These are phyloP conservation scores for Phytophthora pisi DNA, from an alignment of 352 stramenopile genomes.

Conservation along the genomic window DNA sequence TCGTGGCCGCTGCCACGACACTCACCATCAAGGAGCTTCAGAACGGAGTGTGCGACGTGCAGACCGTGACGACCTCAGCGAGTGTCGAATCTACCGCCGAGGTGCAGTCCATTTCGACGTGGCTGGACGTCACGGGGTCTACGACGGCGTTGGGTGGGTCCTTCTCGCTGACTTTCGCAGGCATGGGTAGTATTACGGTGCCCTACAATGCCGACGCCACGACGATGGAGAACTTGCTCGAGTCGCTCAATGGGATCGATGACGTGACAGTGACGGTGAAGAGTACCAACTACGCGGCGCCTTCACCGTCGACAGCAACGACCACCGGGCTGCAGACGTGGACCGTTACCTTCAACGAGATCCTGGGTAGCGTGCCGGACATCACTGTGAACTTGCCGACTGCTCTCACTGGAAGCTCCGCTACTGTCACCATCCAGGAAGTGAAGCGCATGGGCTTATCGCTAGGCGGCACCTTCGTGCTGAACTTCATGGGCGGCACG, in stretches of 20 bases:
- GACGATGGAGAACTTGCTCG: constrained; percentile 66
- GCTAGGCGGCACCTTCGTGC: constrained; percentile 92
- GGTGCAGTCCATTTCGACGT: constrained; percentile 88
- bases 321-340: constrained; percentile 63
- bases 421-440: constrained; percentile 67
- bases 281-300: constrained; percentile 53
- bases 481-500: constrained; percentile 92
- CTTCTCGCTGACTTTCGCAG: constrained; percentile 71
- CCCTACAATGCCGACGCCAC: constrained; percentile 39
- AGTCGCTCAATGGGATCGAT: constrained; percentile 79
- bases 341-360: constrained; percentile 93
- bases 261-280: constrained; percentile 66
- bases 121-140: constrained; percentile 50
- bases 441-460: constrained; percentile 79
- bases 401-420: constrained; percentile 62
- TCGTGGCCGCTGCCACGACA: constrained; percentile 47
- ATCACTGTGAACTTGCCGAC: constrained; percentile 70
- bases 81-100: constrained; percentile 91
- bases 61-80: constrained; percentile 92
- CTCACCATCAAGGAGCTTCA: constrained; percentile 55
- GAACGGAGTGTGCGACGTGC: constrained; percentile 93
- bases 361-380: constrained; percentile 88
- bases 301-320: neutral
- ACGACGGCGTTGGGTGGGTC: constrained; percentile 53
- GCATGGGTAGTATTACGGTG: constrained; percentile 51